These are phyloP conservation scores for Agrocybe pediades DNA, from an alignment of 768 basidiomycete species.

Conservation along the genomic window DNA sequence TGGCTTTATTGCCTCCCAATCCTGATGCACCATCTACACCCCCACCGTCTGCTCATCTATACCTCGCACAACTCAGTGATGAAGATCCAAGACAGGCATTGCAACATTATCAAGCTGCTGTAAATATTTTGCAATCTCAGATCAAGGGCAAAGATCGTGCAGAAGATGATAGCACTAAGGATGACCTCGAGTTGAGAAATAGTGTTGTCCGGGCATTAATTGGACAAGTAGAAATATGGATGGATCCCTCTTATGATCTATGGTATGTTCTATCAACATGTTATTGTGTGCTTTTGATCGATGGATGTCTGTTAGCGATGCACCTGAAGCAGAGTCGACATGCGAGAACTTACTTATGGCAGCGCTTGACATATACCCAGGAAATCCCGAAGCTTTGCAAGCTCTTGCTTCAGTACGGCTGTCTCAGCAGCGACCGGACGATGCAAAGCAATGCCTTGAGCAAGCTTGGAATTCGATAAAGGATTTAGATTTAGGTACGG, in stretches of 20 bases:
- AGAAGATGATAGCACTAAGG: slow-evolving; percentile 34
- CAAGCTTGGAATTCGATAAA: slow-evolving; percentile 71
- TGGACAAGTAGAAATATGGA: slow-evolving; percentile 95
- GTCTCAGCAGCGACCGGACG: slow-evolving; percentile 83
- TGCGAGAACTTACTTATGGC: slow-evolving; percentile 76
- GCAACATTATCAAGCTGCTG: slow-evolving; percentile 77
- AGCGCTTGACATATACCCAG: slow-evolving; percentile 75
- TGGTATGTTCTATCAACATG: slow-evolving; percentile 60
- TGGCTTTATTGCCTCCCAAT: slow-evolving; percentile 59
- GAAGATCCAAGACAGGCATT: slow-evolving; percentile 75
- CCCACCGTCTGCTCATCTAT: slow-evolving; percentile 81
- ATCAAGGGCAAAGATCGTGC: slow-evolving; percentile 77
- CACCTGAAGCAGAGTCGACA: slow-evolving; percentile 76
- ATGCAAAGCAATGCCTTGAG: slow-evolving; percentile 72
- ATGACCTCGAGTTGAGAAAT: slow-evolving; percentile 60
- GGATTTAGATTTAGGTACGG: slow-evolving; percentile 56
- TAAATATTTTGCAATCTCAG: slow-evolving; percentile 66
- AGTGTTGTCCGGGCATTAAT: slow-evolving; percentile 80
- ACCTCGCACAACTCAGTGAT: slow-evolving; percentile 85
- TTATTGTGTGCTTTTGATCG: background rate
- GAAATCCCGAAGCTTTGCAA: slow-evolving; percentile 79
- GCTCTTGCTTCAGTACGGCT: slow-evolving; percentile 84
- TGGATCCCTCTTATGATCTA: slow-evolving; percentile 87
- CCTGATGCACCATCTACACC: slow-evolving; percentile 59
- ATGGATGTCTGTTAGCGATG: slow-evolving; percentile 54